Conservation (phyloP, 2,329 filamentous ascomycete species). For the Annulohypoxylon truncatum region DNA sequence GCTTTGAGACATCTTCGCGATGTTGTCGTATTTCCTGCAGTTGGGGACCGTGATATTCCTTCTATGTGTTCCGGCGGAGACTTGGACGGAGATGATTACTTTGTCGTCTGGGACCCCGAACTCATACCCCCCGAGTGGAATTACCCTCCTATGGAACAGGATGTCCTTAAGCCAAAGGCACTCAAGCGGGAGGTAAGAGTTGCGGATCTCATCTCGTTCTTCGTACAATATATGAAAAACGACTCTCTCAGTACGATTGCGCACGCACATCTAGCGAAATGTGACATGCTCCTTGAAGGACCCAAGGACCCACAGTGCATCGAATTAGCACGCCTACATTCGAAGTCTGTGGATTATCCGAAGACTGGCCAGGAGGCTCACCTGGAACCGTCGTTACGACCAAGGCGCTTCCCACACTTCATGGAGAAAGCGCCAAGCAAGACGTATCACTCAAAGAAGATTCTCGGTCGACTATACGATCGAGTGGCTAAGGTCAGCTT, state of each 20-base stretch:
- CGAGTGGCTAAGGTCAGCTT: slow-evolving; percentile 76
- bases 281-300: slow-evolving; percentile 72
- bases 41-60: slow-evolving; percentile 84
- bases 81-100: slow-evolving; percentile 94
- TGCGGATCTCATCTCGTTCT: slow-evolving; percentile 83
- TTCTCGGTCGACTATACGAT: slow-evolving; percentile 87
- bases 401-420: slow-evolving; percentile 82
- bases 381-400: slow-evolving; percentile 71
- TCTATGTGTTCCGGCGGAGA: slow-evolving; percentile 98
- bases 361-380: slow-evolving; percentile 86
- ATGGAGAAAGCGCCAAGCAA: slow-evolving; percentile 74
- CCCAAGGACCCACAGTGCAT: slow-evolving; percentile 78
- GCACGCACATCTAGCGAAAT: slow-evolving; percentile 80
- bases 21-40: slow-evolving; percentile 87
- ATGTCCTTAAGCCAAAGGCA: slow-evolving; percentile 65
- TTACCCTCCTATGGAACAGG: slow-evolving; percentile 81
- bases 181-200: slow-evolving; percentile 73
- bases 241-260: slow-evolving; percentile 85
- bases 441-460: slow-evolving; percentile 74
- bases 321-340: slow-evolving; percentile 82
- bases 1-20: slow-evolving; percentile 81
- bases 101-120: slow-evolving; percentile 88
- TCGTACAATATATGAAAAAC: slow-evolving; percentile 92
- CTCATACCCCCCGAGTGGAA: slow-evolving; percentile 79
- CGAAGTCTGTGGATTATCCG: slow-evolving; percentile 91